phyloP scores from a whole-genome alignment of 176 grass and related monocot genomes.

The Thinopyrum elongatum region DNA sequence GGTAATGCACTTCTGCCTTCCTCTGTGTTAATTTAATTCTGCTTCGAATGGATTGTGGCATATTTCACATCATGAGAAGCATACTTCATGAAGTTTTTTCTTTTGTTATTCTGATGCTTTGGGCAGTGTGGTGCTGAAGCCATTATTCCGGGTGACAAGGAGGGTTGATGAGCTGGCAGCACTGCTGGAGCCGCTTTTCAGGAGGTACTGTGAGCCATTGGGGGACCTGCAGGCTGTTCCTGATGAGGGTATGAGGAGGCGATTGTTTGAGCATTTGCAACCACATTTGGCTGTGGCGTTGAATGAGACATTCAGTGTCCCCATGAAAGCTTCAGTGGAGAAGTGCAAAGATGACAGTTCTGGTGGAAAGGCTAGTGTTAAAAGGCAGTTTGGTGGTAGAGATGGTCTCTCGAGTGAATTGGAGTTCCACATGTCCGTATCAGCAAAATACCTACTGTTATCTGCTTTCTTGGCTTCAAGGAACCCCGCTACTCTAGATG shows the following conservation, averaged over 20 bases:
- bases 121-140: conserved; percentile 65
- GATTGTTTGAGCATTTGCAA: conserved; percentile 74
- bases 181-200: conserved; percentile 63
- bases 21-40: conserved; percentile 12
- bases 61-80: background rate
- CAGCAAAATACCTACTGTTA: conserved; percentile 80
- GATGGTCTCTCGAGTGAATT: conserved; percentile 43
- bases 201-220: conserved; percentile 86
- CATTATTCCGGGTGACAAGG: conserved; percentile 63
- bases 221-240: conserved; percentile 51
- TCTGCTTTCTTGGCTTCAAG: conserved; percentile 92
- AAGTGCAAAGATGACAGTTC: conserved; percentile 24
- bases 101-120: conserved; percentile 29
- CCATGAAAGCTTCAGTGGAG: conserved; percentile 39
- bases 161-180: conserved; percentile 76
- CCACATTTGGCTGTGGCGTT: conserved; percentile 68
- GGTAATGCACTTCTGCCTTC: conserved; percentile 41
- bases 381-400: conserved; percentile 44
- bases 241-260: conserved; percentile 64
- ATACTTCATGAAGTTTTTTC: background rate
- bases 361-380: conserved; percentile 42
- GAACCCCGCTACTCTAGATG: conserved; percentile 91
- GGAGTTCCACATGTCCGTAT: conserved; percentile 92
- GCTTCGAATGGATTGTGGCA: background rate
- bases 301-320: conserved; percentile 82